A percentile compares a stretch with the other conserved stretches of the same genome.
Evolutionary conservation across 2,329 filamentous ascomycete genomes (phyloP).

Genomic region (Colletotrichum sp.): DNA sequence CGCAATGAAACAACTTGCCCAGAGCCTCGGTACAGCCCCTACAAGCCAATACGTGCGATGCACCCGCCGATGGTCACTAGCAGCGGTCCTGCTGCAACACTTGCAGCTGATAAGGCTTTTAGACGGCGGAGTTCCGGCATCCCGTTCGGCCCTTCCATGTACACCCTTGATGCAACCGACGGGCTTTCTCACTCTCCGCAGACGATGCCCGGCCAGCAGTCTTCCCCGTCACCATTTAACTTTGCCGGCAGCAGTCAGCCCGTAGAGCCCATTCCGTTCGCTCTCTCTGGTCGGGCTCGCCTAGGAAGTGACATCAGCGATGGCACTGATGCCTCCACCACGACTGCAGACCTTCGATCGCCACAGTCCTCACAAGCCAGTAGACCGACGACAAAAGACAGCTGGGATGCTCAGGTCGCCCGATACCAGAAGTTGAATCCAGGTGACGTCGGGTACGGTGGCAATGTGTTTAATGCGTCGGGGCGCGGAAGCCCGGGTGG

Average conservation of each 20-base stretch:
- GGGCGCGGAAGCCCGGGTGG: conserved; percentile 44
- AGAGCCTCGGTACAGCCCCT: conserved; percentile 84
- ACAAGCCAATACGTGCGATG: conserved; percentile 71
- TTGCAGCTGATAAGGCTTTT: conserved; percentile 64
- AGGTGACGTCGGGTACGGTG: conserved; percentile 68
- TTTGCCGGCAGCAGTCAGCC: conserved; percentile 37
- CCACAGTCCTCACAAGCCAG: conserved; percentile 31
- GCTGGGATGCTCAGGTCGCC: conserved; percentile 30
- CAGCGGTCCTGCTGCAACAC: conserved; percentile 49
- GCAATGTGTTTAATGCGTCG: conserved; percentile 51
- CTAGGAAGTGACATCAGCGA: conserved; percentile 36
- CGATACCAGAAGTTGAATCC: conserved; percentile 72
- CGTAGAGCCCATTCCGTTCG: conserved; percentile 56
- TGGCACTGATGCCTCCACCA: conserved; percentile 23
- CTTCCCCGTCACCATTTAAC: conserved; percentile 28
- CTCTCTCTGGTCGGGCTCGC: conserved; percentile 39
- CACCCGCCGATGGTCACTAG: conserved; percentile 37
- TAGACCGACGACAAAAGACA: conserved; percentile 40
- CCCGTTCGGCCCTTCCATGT: conserved; percentile 35
- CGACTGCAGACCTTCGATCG: conserved; percentile 25
- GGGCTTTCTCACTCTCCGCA: conserved; percentile 23
- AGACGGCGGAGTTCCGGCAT: conserved; percentile 63
- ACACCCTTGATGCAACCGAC: conserved; percentile 41
- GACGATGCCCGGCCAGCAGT: conserved; percentile 16
- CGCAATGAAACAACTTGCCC: conserved; percentile 89